Evolutionary conservation across 2,329 filamentous ascomycete species (phyloP), one percentile per base, ranked within the genome.

Genomic region (Diaporthe batatas): DNA sequence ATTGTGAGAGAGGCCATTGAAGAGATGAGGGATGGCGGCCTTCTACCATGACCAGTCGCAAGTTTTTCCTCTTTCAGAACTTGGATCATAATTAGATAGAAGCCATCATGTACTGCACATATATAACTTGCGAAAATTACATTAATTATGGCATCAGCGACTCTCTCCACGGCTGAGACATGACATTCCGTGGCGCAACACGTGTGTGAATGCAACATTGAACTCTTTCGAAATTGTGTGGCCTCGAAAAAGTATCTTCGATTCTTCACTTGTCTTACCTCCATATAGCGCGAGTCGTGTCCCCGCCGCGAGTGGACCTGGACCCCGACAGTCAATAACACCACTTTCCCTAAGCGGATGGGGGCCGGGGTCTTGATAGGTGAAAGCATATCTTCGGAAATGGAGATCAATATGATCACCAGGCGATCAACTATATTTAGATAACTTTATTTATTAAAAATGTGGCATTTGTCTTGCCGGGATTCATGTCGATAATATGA

Each of bases 1-100:
- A 62, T 59, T 54, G 57, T 71, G 25, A 36, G 65, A 47, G 34
- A 69, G 51, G 78, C 79, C 2, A 79, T 79, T 36, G 64, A 72
- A 16, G 75, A 77, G 32, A 69, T 75, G 55, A 71, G 64, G 49
- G 72, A 75, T 11, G 69, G 72, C 29, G 62, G 72, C 29, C 1
- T 67, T 2, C 32, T 67, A 8, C 14, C 21, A 12, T 67, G 6
- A 67, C 47, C 44, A 39, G 21, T 53, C 62, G 47, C 62, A 67
- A 29, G 14, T 53, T 39, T 39, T 21, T 14, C 47, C 39, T 32
- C 47, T 67, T 53, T 67, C n/a, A 32, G 44, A 68, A 55, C 29
- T 10, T 72, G 51, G 54, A 42, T 16, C 16, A 34, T 16, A 1
- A 62, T 12, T 29, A 58, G 21, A 49, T 64, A 21, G 39, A 18